Base-by-base conservation (phyloP, 352 stramenopile species). In the Elongisporangium undulatum region DNA sequence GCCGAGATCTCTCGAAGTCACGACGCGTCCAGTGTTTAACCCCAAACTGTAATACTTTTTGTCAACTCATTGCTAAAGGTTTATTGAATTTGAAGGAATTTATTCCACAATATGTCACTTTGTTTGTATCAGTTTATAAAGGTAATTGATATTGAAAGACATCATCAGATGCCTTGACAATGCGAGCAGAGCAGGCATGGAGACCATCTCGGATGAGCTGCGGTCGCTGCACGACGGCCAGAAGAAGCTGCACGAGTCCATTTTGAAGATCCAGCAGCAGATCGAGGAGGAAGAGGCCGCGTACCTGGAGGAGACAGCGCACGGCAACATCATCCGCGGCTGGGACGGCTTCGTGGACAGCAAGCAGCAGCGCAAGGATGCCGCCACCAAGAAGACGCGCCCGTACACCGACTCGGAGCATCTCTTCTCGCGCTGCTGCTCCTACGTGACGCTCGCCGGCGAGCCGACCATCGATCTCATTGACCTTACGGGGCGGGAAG, bases 271-370 rank as follows among this genome's bases (percentile, higher is more conserved):
- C 9, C 80, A 95, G 60, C 17, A 66, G 24, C 86, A 92, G 69
- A 92, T 95, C 55, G 77, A 89, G 48, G 86, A 94, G 38, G 77
- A 89, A 53, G 86, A 95, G 58, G 71, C 73, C 17, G 67, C 71
- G 59, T 95, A 95, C 58, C 62, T 95, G 12, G 86, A 95, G 23
- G 86, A 95, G 49, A 95, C 86, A 5, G 67, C 79, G 41, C 85
- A 95, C 56, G 86, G 86, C 41, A 95, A 95, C 74, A 95, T 95
- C 63, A 83, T 95, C 61, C 84, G 84, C 49, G 86, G 86, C 41
- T 95, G 86, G 86, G 86, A 95, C 55, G 86, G 86, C 52, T 95
- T 92, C 63, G 87, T 91, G 53, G 85, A 95, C 68, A 81, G 72
- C 24, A 93, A 92, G 55, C 80, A 82, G 58, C 76, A 75, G 22